These are phyloP conservation scores for Fusarium sp. DNA, from an alignment of 2,329 filamentous ascomycete genomes.

Conservation along the genomic window DNA sequence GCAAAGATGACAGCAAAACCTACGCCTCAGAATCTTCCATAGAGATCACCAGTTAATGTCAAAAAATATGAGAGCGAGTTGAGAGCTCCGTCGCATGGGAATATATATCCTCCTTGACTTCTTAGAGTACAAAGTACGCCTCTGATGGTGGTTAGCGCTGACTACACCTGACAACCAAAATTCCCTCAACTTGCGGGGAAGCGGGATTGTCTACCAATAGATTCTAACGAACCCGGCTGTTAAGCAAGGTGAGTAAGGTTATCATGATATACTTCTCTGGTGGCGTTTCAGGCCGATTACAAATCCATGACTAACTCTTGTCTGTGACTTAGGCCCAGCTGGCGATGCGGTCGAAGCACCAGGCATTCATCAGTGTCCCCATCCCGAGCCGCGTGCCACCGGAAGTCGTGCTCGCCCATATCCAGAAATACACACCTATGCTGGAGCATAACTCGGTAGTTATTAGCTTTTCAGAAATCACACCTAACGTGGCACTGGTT, in stretches of 20 bases:
- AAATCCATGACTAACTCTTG: constrained; percentile 26
- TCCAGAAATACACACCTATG: constrained; percentile 34
- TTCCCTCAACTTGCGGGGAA: constrained; percentile 29
- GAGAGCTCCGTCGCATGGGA: no score
- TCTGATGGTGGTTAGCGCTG: constrained; percentile 11
- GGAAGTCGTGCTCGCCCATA: constrained; percentile 35
- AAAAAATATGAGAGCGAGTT: no score
- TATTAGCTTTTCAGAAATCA: constrained; percentile 22
- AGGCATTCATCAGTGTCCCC: constrained; percentile 28
- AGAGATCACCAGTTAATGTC: no score
- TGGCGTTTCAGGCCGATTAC: constrained; percentile 4
- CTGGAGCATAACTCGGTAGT: constrained; percentile 27
- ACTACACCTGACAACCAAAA: constrained; percentile 13
- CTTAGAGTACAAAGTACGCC: not conserved
- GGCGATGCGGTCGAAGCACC: constrained; percentile 37
- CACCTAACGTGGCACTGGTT: constrained; percentile 17
- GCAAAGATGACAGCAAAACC: no score
- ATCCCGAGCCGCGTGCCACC: constrained; percentile 35
- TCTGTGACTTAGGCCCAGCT: not conserved
- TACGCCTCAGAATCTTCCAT: no score
- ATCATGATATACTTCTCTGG: not conserved
- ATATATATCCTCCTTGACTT: no score
- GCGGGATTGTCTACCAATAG: constrained; percentile 9
- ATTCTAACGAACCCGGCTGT: constrained; percentile 8
- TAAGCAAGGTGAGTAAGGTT: constrained; percentile 12